Conservation (phyloP, 1,139 yeast genomes). For the Candida glucosophila region DNA sequence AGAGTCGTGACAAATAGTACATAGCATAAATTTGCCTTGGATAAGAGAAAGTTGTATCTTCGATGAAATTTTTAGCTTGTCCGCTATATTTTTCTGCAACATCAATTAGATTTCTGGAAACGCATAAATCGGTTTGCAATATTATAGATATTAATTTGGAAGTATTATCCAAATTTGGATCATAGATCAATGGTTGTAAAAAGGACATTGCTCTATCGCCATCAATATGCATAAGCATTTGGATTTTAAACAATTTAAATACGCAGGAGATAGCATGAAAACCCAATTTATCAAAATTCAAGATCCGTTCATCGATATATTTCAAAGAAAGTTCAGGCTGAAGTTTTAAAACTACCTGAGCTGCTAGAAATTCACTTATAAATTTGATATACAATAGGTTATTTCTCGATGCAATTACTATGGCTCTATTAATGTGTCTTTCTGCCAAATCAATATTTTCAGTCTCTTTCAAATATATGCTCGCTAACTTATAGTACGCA, state of each 20-base stretch:
- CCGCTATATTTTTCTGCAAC: conserved; percentile 8
- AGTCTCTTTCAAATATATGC: conserved; percentile 32
- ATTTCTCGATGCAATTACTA: conserved; percentile 25
- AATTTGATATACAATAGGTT: conserved; percentile 13
- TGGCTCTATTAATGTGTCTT: conserved; percentile 28
- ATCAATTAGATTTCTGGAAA: conserved; percentile 21
- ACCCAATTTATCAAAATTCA: conserved; percentile 10
- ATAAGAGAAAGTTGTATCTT: conserved; percentile 3
- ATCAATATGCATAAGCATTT: conserved; percentile 17
- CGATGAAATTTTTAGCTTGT: conserved; percentile 8
- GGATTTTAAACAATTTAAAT: conserved; percentile 21
- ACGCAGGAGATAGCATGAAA: conserved; percentile 11
- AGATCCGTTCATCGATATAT: conserved; percentile 19
- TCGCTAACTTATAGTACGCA: conserved; percentile 26
- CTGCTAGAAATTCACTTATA: conserved; percentile 23
- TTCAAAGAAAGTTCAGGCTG: conserved; percentile 16
- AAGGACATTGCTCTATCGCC: conserved; percentile 15
- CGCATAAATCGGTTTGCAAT: conserved; percentile 15
- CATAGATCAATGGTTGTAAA: conserved; percentile 13
- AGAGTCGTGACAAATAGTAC: conserved; percentile 13
- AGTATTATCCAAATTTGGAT: conserved; percentile 7
- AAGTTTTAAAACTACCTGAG: conserved; percentile 21
- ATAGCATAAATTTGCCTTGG: conserved; percentile 26
- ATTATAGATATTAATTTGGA: conserved; percentile 13
- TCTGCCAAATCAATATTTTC: conserved; percentile 30